These are phyloP conservation scores for Aphanomyces invadans DNA, from an alignment of 352 stramenopile species.

Conservation along the genomic window DNA sequence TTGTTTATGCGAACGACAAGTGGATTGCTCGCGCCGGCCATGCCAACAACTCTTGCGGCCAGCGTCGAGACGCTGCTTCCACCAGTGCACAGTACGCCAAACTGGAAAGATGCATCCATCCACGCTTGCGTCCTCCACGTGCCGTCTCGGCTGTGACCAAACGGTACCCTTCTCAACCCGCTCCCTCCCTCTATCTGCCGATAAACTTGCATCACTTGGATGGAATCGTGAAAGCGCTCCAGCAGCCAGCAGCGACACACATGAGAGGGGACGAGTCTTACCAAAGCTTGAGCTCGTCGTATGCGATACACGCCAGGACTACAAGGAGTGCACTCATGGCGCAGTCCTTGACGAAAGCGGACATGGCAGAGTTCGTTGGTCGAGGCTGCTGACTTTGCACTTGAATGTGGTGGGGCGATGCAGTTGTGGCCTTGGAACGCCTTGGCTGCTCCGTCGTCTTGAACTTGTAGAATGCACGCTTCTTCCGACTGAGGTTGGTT, in stretches of 20 bases:
- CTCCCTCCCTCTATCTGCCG: no score
- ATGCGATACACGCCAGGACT: background rate
- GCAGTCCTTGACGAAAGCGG: background rate
- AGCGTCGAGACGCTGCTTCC: no score
- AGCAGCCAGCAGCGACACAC: background rate
- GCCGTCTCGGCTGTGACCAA: no score
- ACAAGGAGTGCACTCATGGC: background rate
- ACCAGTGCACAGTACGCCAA: no score
- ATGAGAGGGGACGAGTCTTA: background rate
- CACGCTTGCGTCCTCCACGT: no score
- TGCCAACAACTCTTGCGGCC: no score
- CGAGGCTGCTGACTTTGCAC: background rate
- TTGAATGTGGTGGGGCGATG: background rate
- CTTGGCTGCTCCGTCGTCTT: background rate
- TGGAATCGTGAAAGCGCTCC: no score
- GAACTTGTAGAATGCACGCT: constrained; percentile 33
- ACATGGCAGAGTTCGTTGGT: background rate
- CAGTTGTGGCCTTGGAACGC: background rate
- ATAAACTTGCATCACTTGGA: no score
- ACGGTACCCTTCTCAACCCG: no score
- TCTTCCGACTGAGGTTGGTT: constrained; percentile 35
- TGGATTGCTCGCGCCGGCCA: no score
- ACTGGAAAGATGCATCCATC: no score
- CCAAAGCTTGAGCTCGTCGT: constrained; percentile 8
- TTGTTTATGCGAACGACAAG: no score